Conservation (phyloP, 176 grass and related monocot genomes). For the maize (Zea mays) region DNA sequence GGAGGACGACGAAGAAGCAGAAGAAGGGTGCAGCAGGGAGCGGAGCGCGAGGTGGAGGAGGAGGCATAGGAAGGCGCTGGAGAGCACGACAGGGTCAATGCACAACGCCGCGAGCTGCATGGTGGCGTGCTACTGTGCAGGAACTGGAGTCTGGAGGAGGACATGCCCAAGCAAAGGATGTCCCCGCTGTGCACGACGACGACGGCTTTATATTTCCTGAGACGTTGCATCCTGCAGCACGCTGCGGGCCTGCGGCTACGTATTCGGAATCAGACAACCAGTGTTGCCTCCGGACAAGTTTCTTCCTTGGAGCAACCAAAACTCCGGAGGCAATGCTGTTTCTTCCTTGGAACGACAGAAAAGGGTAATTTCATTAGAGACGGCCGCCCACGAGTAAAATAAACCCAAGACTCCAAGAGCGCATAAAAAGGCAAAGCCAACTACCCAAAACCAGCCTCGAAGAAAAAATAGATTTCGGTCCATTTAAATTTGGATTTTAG, state of each 20-base stretch:
- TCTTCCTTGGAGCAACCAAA: no score
- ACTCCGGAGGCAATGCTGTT: no score
- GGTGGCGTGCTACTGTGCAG: background rate
- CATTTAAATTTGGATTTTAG: no score
- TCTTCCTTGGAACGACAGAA: no score
- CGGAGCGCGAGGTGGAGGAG: slow-evolving; percentile 64
- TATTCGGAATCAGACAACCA: no score
- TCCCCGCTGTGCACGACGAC: background rate
- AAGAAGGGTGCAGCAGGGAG: background rate
- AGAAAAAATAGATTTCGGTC: no score
- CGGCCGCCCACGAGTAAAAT: no score
- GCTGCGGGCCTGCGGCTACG: background rate
- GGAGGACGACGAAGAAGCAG: background rate
- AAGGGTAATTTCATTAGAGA: no score
- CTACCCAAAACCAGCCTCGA: no score
- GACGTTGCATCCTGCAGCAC: background rate
- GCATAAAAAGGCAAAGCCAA: no score
- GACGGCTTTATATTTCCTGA: background rate
- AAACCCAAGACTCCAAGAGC: no score
- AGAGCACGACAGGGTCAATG: slow-evolving; percentile 59
- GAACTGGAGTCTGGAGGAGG: background rate
- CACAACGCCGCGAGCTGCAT: slow-evolving; percentile 39
- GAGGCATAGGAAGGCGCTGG: slow-evolving; percentile 53
- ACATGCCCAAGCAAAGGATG: background rate
- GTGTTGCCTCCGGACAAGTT: no score